These are phyloP conservation scores for Acanthamoeba triangularis DNA, from an alignment of 208 protist genomes.

Conservation along the genomic window DNA sequence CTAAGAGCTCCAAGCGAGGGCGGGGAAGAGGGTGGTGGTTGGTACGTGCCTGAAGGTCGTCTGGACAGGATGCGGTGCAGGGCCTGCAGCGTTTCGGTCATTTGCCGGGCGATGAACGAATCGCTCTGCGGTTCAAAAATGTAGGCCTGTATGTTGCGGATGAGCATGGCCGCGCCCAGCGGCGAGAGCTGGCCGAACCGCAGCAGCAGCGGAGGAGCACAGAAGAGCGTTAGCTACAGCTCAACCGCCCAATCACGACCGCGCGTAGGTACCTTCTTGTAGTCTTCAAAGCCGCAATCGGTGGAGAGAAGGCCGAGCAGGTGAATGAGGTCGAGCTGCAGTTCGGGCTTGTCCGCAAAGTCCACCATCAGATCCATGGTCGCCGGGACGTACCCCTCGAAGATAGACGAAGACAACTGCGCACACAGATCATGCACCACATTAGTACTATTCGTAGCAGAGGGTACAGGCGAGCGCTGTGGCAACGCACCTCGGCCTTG, in stretches of 20 bases:
- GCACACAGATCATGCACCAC: not conserved
- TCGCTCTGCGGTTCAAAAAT: not conserved
- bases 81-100: slow-evolving; percentile 4
- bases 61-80: not conserved
- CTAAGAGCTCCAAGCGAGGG: not conserved
- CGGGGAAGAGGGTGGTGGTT: no score
- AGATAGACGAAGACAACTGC: not conserved
- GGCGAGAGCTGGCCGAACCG: not conserved
- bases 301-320: slow-evolving; percentile 5
- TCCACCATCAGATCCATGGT: slow-evolving; percentile 48
- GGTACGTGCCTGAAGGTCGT: not conserved
- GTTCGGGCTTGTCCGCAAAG: slow-evolving; percentile 26
- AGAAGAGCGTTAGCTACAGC: not conserved
- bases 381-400: not conserved
- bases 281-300: slow-evolving; percentile 36
- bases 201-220: not conserved
- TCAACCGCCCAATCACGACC: no score
- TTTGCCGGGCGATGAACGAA: not conserved
- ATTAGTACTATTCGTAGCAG: no score
- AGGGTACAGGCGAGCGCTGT: no score
- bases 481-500: slow-evolving; percentile 7
- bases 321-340: not conserved
- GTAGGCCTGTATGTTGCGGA: slow-evolving; percentile 22
- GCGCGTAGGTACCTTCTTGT: not conserved
- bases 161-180: slow-evolving; percentile 6